These are phyloP conservation scores for Tuber brumale DNA, from an alignment of 495 filamentous ascomycete species.

Conservation along the genomic window DNA sequence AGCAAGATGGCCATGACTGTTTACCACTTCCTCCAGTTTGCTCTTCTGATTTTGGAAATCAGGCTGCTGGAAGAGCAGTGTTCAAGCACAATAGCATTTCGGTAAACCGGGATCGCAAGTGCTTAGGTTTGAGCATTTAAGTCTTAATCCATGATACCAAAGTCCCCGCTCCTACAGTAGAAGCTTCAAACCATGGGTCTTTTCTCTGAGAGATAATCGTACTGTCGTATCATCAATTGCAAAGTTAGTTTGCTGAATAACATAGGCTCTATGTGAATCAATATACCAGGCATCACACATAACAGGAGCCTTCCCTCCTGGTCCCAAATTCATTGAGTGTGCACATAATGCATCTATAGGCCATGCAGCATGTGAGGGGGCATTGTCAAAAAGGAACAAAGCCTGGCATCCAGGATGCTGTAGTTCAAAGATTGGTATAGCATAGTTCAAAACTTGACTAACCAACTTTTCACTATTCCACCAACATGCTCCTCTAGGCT, in stretches of 20 bases:
- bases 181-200: background rate
- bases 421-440: constrained; percentile 14
- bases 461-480: constrained; percentile 6
- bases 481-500: background rate
- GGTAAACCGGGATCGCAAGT: background rate
- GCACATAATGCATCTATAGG: constrained; percentile 1
- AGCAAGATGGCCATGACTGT: background rate
- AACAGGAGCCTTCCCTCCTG: background rate
- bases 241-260: background rate
- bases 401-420: background rate
- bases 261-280: background rate
- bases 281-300: constrained; percentile 9
- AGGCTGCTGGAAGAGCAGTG: background rate
- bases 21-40: background rate
- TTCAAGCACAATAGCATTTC: background rate
- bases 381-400: constrained; percentile 12
- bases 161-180: constrained; percentile 4
- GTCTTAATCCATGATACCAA: background rate
- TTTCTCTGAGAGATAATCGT: background rate
- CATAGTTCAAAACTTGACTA: constrained; percentile 5
- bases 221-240: background rate
- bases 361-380: background rate
- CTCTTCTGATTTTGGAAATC: background rate
- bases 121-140: background rate
- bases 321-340: background rate